Evolutionary conservation across 306 rosid species (phyloP), one percentile per base, ranked within the genome.

Genomic region (Acmispon strigosus): DNA sequence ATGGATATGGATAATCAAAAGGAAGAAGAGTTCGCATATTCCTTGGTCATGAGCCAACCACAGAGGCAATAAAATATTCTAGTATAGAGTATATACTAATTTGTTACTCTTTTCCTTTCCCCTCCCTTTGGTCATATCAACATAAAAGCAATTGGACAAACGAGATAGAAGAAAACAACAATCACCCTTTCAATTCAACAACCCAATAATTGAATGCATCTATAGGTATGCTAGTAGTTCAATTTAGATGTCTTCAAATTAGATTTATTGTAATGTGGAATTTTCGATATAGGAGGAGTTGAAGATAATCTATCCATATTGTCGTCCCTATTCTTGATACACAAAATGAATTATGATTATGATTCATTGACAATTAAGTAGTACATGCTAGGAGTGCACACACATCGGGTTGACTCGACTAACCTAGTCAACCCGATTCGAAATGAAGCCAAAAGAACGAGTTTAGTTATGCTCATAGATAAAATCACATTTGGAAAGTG

Each of bases 131-230:
- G 70, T 76, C 71, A 52, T 62, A 70, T 77, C 69, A 64, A 62
- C 70, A 61, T 63, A 36, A 62, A 61, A 62, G 60, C 68, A 19
- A 36, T 34, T 45, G 55, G 57, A 62, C 74, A 48, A 64, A 78
- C 47, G 13, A 27, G 15, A 71, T 54, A 53, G 17, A 63, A 65
- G 2, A 36, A 48, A 24, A 54, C 69, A 48, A 66, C 52, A 10
- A 12, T 17, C 20, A 37, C 27, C 52, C 70, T 73, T 58, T 72
- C 65, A 66, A 78, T 71, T 78, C 74, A 78, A 73, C 57, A 4
- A 36, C 66, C 27, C 7, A 66, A 72, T 66, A 55, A 78, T 72
- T 78, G 65, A 57, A 45, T 37, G 24, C 69, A 48, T 22, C 45
- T 22, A 45, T 3, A 48, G 48, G 74, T 56, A 16, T 15, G 45